Percentiles rank a stretch among this genome's conserved stretches.
Conservation (phyloP, 768 basidiomycete genomes). For the Tylopilus sp. region DNA sequence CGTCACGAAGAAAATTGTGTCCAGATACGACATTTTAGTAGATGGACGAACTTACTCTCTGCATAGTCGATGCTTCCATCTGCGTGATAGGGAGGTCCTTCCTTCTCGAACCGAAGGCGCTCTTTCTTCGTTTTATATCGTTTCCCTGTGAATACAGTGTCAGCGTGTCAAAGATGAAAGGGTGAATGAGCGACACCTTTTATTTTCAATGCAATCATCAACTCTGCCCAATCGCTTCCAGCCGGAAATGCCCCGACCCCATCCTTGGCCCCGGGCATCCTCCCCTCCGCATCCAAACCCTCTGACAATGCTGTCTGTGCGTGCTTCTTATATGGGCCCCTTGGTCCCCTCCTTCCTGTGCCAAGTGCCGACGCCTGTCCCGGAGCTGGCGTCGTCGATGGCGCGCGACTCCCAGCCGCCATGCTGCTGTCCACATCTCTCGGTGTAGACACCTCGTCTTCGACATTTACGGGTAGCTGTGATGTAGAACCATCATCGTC, state of each 20-base stretch:
- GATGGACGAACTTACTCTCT: constrained; percentile 47
- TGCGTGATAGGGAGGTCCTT: constrained; percentile 63
- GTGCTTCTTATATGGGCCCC: constrained; percentile 55
- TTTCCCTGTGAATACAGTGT: constrained; percentile 42
- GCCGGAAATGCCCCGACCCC: constrained; percentile 72
- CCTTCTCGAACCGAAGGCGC: constrained; percentile 69
- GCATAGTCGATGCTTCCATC: constrained; percentile 80
- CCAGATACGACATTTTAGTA: background rate
- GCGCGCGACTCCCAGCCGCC: constrained; percentile 45
- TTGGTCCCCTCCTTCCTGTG: constrained; percentile 39
- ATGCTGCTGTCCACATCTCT: constrained; percentile 46
- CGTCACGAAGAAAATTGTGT: constrained; percentile 1
- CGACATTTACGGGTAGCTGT: constrained; percentile 30
- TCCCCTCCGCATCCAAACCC: constrained; percentile 64
- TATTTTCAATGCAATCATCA: constrained; percentile 70
- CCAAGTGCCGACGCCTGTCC: constrained; percentile 5
- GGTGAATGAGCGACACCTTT: constrained; percentile 47
- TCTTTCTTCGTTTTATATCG: constrained; percentile 81
- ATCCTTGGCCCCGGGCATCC: constrained; percentile 73
- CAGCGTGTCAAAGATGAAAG: background rate
- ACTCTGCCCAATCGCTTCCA: constrained; percentile 65
- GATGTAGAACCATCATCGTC: constrained; percentile 42
- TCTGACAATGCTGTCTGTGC: constrained; percentile 39
- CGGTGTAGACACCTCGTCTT: constrained; percentile 39
- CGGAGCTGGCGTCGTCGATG: constrained; percentile 39